Conservation (phyloP, 306 rosid genomes). For the Prosopis cineraria region DNA sequence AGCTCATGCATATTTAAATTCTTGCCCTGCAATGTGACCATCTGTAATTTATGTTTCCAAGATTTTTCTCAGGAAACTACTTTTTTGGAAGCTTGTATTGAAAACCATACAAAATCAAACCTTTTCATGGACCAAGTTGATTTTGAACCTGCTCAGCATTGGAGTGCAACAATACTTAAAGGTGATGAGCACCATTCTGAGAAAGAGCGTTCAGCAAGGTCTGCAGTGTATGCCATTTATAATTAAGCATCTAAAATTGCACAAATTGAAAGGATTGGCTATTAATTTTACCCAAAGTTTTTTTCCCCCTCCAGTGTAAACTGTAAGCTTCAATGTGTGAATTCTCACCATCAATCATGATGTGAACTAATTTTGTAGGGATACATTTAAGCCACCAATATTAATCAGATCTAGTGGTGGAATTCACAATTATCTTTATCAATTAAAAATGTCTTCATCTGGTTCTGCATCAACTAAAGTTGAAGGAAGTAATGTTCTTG, state of each 20-base stretch:
- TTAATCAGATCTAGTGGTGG: conserved; percentile 92
- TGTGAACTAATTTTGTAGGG: conserved; percentile 53
- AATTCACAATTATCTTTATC: conserved; percentile 91
- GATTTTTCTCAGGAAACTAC: conserved; percentile 78
- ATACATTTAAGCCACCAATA: conserved; percentile 67
- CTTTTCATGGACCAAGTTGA: conserved; percentile 99
- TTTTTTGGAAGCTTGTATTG: conserved; percentile 96
- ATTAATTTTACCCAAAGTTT: background rate
- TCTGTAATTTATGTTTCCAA: background rate
- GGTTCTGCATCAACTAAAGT: conserved; percentile 66
- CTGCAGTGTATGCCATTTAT: conserved; percentile 26
- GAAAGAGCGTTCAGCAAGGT: conserved; percentile 59
- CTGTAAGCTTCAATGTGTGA: background rate
- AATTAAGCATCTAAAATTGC: conserved; percentile 19
- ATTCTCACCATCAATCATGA: conserved; percentile 29
- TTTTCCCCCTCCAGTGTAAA: background rate
- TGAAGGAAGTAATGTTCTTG: conserved; percentile 94
- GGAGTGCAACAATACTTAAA: conserved; percentile 76
- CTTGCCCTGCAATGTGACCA: background rate
- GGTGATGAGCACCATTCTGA: conserved; percentile 64
- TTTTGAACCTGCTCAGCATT: conserved; percentile 86
- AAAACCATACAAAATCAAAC: conserved; percentile 94
- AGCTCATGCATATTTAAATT: conserved; percentile 6
- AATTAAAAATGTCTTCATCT: conserved; percentile 56
- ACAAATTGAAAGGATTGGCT: conserved; percentile 11